Evolutionary conservation across 306 rosid genomes (phyloP).

Genomic region (Parietaria judaica): DNA sequence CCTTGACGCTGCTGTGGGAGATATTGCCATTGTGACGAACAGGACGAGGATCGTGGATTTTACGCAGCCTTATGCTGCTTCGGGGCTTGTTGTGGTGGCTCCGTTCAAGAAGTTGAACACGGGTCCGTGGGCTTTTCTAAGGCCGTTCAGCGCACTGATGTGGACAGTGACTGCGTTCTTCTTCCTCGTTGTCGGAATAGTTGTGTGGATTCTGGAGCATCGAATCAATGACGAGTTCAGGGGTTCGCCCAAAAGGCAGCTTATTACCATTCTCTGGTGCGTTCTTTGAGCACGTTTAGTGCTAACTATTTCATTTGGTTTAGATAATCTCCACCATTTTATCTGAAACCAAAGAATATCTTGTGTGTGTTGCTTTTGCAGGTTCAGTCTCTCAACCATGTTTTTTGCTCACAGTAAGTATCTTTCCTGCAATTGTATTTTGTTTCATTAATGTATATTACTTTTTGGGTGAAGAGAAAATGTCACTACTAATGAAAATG

Average conservation of each 20-base stretch:
- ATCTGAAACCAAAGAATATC: background rate
- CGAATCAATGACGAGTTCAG: slow-evolving; percentile 85
- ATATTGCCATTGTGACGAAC: slow-evolving; percentile 77
- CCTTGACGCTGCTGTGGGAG: slow-evolving; percentile 85
- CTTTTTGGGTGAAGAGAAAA: too few species aligned
- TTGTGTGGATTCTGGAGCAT: slow-evolving; percentile 92
- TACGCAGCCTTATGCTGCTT: slow-evolving; percentile 82
- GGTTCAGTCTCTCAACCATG: slow-evolving; percentile 95
- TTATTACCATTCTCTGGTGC: slow-evolving; percentile 84
- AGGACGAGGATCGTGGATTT: slow-evolving; percentile 84
- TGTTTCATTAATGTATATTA: background rate
- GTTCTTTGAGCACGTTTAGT: slow-evolving; percentile 25
- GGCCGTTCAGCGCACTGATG: slow-evolving; percentile 72
- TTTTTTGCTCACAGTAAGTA: slow-evolving; percentile 93
- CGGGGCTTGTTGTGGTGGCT: slow-evolving; percentile 88
- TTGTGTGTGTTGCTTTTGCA: slow-evolving; percentile 44
- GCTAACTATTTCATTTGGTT: too few species aligned
- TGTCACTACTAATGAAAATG: too few species aligned
- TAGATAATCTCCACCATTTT: too few species aligned
- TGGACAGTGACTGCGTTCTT: slow-evolving; percentile 66
- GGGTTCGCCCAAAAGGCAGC: slow-evolving; percentile 74
- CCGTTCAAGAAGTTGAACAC: slow-evolving; percentile 65
- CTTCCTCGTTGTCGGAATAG: slow-evolving; percentile 70
- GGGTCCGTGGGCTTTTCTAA: slow-evolving; percentile 88
- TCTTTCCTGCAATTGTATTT: background rate